phyloP scores from a whole-genome alignment of 2,329 filamentous ascomycete genomes.

The Pseudocercospora macadamiae region DNA sequence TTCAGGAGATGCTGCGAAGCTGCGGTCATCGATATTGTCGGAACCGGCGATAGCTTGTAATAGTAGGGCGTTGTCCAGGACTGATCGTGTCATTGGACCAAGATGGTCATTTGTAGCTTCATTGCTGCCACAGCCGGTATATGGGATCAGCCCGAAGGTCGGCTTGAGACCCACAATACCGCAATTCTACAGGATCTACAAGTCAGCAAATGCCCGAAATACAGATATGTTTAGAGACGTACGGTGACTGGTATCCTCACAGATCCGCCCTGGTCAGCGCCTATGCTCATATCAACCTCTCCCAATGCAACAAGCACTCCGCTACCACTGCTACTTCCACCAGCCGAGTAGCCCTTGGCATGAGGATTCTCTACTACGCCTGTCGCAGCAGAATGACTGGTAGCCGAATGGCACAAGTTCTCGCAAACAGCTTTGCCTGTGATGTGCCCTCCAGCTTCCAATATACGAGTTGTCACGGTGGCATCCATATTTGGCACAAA shows the following conservation, averaged over 20 bases:
- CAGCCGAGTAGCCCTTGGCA: conserved; percentile 49
- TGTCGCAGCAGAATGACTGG: conserved; percentile 30
- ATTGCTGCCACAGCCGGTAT: conserved; percentile 51
- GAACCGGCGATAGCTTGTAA: conserved; percentile 52
- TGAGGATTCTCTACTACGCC: conserved; percentile 48
- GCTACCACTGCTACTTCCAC: conserved; percentile 53
- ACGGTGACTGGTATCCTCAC: conserved; percentile 30
- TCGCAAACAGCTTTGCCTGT: conserved; percentile 53
- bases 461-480: conserved; percentile 48
- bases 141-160: conserved; percentile 55
- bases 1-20: conserved; percentile 37
- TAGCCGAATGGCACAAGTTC: conserved; percentile 42
- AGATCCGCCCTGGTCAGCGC: conserved; percentile 45
- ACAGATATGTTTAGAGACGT: not conserved
- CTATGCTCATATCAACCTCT: conserved; percentile 43
- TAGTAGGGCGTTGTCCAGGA: conserved; percentile 50
- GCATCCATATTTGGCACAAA: conserved; percentile 47
- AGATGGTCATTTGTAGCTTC: conserved; percentile 51
- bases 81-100: conserved; percentile 49
- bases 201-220: not conserved
- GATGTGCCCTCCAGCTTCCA: conserved; percentile 49
- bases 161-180: conserved; percentile 48
- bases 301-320: conserved; percentile 48
- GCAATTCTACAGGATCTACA: conserved; percentile 30
- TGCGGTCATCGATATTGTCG: conserved; percentile 51